Evolutionary conservation across 2,329 filamentous ascomycete genomes (phyloP), one percentile per base, ranked within the genome.

Genomic region (Aspergillus sp.): DNA sequence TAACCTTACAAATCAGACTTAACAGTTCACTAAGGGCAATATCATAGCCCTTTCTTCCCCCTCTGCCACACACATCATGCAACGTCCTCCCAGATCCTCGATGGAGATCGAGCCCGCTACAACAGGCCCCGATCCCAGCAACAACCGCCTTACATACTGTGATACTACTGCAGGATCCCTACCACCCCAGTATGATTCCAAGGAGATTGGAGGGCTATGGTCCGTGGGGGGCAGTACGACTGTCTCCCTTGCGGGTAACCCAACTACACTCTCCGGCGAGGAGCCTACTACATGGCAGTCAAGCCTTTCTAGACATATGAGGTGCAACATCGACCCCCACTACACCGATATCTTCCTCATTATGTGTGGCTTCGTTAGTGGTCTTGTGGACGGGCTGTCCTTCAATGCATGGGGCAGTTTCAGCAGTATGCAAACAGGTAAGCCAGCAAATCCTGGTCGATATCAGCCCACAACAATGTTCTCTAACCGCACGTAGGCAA

Each of bases 321-420:
- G 24, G 20, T 50, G 58, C 6, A 58, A 67, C 7, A 63, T 73
- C 20, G 61, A 72, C 22, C 61, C 65, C 0, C 62, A 47, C 11
- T 56, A 64, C 50, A 65, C 70, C 8, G 70, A 73, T 54, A 40
- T 73, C 6, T 51, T 71, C 13, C 60, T 73, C 3, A 65, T 76
- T 22, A 52, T 73, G 20, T 76, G 74, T 51, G 72, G 72, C 11
- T 76, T 76, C 49, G 70, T 75, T 5, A 70, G 72, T 39, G 75
- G 75, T 11, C 64, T 77, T 13, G 70, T 77, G 8, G 75, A 77
- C 45, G 73, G 73, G 20, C 57, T 76, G 15, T 73, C 74, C 2
- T 77, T 75, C 61, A 76, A 76, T 57, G 73, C 74, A 50, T 77
- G 75, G 75, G 73, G 70, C 3, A 76, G 72, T 63, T 77, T 77